phyloP scores from a whole-genome alignment of 345 rosid species.

The Brassica juncea region DNA sequence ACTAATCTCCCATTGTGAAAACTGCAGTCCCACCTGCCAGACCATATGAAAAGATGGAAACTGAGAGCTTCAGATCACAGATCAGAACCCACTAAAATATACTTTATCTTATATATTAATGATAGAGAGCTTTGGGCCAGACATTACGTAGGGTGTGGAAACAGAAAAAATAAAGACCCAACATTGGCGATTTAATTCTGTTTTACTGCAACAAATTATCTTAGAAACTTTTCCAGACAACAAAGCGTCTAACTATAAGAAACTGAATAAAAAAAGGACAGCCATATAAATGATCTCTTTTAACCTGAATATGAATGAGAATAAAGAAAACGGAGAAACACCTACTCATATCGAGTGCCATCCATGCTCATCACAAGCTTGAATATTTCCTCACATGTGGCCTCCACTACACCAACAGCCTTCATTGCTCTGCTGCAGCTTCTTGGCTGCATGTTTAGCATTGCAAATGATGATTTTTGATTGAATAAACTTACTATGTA shows the following conservation, averaged over 20 bases:
- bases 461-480: constrained; percentile 27
- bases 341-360: constrained; percentile 96
- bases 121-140: too few species aligned
- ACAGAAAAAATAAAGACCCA: not conserved
- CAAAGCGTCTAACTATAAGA: constrained; percentile 1
- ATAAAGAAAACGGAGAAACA: constrained; percentile 43
- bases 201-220: not conserved
- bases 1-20: constrained; percentile 92
- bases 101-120: too few species aligned
- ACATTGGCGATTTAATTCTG: not conserved
- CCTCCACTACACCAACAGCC: constrained; percentile 99
- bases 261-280: not conserved
- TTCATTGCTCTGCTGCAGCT: constrained; percentile 99
- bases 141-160: too few species aligned
- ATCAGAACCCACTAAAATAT: not conserved
- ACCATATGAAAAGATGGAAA: constrained; percentile 17
- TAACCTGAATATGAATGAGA: not conserved
- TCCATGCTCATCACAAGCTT: constrained; percentile 99
- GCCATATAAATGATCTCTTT: not conserved
- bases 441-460: constrained; percentile 75
- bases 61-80: constrained; percentile 29
- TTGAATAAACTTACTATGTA: constrained; percentile 26
- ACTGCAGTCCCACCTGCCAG: constrained; percentile 97
- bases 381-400: constrained; percentile 96
- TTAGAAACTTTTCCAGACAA: not conserved